These are phyloP conservation scores for Neolentinus lepideus DNA, from an alignment of 1,284 basidiomycete species.

Conservation along the genomic window DNA sequence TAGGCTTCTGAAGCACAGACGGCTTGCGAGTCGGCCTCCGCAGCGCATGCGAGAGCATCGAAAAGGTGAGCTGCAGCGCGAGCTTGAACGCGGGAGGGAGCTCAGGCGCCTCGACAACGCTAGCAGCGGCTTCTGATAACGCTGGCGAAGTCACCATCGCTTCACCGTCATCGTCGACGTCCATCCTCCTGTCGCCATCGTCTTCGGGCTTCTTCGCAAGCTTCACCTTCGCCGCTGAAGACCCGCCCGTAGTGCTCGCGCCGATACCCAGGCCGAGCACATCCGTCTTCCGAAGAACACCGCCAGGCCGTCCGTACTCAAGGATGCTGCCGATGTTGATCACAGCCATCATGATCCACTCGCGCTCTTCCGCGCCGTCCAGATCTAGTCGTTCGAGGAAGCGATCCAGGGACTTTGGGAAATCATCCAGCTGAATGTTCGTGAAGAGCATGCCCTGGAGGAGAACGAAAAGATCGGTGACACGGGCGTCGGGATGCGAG, in stretches of 20 bases:
- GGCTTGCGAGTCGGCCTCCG: constrained; percentile 55
- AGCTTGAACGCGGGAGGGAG: constrained; percentile 61
- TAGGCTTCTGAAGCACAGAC: constrained; percentile 46
- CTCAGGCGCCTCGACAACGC: constrained; percentile 21
- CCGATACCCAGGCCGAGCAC: constrained; percentile 31
- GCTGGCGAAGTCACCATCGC: constrained; percentile 26
- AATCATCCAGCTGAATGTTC: constrained; percentile 89
- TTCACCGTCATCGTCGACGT: constrained; percentile 45
- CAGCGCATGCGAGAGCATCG: constrained; percentile 71
- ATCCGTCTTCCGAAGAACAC: constrained; percentile 59
- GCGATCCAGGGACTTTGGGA: constrained; percentile 71
- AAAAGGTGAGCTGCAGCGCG: constrained; percentile 76
- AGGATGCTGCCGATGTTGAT: constrained; percentile 79
- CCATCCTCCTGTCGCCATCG: constrained; percentile 55
- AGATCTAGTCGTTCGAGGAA: constrained; percentile 84
- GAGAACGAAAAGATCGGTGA: constrained; percentile 82
- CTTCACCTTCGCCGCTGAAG: constrained; percentile 24
- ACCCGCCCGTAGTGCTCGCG: constrained; percentile 14
- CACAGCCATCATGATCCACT: constrained; percentile 95
- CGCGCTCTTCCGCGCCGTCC: constrained; percentile 73
- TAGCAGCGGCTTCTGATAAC: constrained; percentile 26
- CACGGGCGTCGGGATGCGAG: constrained; percentile 68
- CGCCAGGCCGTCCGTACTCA: constrained; percentile 81
- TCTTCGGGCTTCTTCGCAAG: constrained; percentile 26
- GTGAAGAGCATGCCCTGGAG: constrained; percentile 97